These are phyloP conservation scores for Annulohypoxylon nitens DNA, from an alignment of 495 filamentous ascomycete genomes.

Conservation along the genomic window DNA sequence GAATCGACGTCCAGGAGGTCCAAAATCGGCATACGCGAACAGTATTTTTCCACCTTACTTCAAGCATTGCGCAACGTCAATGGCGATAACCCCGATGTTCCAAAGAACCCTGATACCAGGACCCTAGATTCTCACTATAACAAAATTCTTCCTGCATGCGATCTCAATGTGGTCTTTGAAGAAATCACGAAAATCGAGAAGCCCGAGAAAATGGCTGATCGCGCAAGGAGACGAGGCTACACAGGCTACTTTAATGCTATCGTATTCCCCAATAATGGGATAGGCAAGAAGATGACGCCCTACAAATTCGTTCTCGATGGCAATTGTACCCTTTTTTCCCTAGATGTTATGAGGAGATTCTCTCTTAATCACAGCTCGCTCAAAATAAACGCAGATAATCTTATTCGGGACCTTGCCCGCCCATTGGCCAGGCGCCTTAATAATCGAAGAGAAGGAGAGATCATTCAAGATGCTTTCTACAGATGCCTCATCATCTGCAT, in stretches of 20 bases:
- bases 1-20: neutral
- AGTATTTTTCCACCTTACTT: constrained; percentile 32
- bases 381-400: constrained; percentile 24
- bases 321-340: neutral
- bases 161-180: constrained; percentile 18
- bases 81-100: neutral
- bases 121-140: constrained; percentile 37
- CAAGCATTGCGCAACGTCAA: constrained; percentile 14
- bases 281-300: constrained; percentile 14
- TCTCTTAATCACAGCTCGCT: constrained; percentile 13
- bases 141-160: constrained; percentile 38
- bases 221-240: neutral
- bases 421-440: constrained; percentile 18
- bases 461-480: constrained; percentile 6
- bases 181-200: neutral
- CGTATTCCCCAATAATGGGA: constrained; percentile 1
- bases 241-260: neutral
- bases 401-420: constrained; percentile 20
- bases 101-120: constrained; percentile 30
- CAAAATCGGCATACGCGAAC: constrained; percentile 8
- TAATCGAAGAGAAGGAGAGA: neutral
- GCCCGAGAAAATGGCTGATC: neutral
- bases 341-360: constrained; percentile 14
- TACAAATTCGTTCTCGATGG: constrained; percentile 28
- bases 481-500: neutral